Evolutionary conservation across 768 basidiomycete genomes (phyloP).

Genomic region (Termitomyces sp.): DNA sequence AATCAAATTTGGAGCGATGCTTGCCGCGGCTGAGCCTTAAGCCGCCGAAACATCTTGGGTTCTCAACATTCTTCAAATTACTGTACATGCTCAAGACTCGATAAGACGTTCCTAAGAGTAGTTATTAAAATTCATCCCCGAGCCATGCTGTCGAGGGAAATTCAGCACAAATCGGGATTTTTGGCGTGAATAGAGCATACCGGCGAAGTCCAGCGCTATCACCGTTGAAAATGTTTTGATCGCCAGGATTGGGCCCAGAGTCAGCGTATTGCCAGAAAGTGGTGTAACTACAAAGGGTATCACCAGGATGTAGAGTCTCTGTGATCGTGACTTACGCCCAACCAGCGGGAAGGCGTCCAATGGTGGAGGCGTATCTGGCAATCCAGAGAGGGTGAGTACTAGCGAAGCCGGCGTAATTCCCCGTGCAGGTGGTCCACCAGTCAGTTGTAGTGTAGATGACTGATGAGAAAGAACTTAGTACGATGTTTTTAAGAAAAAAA

Average conservation of each 20-base stretch:
- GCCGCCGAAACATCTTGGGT: background rate
- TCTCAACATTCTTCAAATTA: background rate
- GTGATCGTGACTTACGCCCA: constrained; percentile 34
- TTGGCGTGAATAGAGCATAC: constrained; percentile 17
- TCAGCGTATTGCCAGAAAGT: constrained; percentile 62
- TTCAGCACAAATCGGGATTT: background rate
- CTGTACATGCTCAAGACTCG: background rate
- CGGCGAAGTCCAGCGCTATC: constrained; percentile 33
- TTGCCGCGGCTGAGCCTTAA: background rate
- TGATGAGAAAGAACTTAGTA: constrained; percentile 9
- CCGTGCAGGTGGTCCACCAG: constrained; percentile 69
- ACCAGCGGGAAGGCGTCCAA: constrained; percentile 54
- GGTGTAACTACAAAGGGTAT: constrained; percentile 24
- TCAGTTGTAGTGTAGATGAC: constrained; percentile 60
- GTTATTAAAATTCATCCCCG: background rate
- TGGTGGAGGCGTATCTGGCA: constrained; percentile 41
- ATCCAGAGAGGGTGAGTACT: constrained; percentile 56
- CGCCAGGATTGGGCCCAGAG: constrained; percentile 50
- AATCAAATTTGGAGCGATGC: background rate
- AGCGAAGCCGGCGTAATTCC: constrained; percentile 45
- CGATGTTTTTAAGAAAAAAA: background rate
- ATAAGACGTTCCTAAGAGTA: background rate
- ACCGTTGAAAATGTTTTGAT: constrained; percentile 54
- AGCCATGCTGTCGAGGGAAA: constrained; percentile 2
- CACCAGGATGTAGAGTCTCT: background rate